Evolutionary conservation across 2,329 filamentous ascomycete genomes (phyloP).

Genomic region (Leptographium procerum): DNA sequence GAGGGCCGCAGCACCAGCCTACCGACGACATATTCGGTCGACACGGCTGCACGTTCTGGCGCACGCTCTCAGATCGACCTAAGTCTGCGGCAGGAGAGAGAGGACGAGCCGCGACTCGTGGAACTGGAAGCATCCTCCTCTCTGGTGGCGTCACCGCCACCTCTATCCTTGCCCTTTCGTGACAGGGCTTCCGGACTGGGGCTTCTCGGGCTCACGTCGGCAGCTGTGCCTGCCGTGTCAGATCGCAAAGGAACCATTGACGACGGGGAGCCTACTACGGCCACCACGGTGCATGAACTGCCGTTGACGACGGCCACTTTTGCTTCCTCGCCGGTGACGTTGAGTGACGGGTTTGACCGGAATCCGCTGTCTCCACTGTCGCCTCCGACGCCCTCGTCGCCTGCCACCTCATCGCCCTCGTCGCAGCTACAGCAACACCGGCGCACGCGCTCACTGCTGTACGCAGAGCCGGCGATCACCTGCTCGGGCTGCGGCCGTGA

Average conservation of each 20-base stretch:
- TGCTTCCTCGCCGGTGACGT: neutral
- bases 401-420: neutral
- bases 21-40: slow-evolving; percentile 26
- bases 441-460: neutral
- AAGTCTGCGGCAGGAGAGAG: slow-evolving; percentile 26
- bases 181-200: slow-evolving; percentile 16
- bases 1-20: slow-evolving; percentile 43
- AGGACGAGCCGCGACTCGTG: neutral
- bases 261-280: neutral
- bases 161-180: slow-evolving; percentile 22
- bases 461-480: slow-evolving; percentile 51
- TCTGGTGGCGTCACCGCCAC: slow-evolving; percentile 1
- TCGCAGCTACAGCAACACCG: neutral
- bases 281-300: neutral
- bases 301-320: neutral
- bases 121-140: slow-evolving; percentile 20
- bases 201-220: neutral
- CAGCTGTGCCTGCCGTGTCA: neutral
- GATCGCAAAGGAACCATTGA: neutral
- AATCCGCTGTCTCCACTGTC: neutral
- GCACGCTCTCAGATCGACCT: slow-evolving; percentile 58
- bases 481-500: slow-evolving; percentile 60
- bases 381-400: neutral
- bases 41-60: slow-evolving; percentile 35
- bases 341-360: neutral